Evolutionary conservation across 345 rosid species (phyloP), one percentile per base, ranked within the genome.

Genomic region (Combretum micranthum): DNA sequence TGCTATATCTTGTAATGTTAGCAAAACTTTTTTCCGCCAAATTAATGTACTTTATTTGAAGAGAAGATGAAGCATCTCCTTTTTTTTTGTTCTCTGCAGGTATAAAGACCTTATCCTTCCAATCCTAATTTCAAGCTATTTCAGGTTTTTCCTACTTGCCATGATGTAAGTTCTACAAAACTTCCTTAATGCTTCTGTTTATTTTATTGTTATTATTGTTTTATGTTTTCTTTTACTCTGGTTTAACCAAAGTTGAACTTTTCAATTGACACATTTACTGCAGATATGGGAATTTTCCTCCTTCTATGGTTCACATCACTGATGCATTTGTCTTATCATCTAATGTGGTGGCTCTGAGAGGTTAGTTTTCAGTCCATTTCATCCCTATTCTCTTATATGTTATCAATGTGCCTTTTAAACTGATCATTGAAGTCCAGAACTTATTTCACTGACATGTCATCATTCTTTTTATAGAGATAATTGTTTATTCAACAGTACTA

Each of bases 241-340:
- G 15, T 21, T 15, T 18, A 13, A 15, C 18, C 44, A 6, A 12
- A 6, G 5, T 6, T 39, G 23, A 54, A 53, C 22, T 49, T 42
- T 12, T 43, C n/a, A n/a, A n/a, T n/a, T n/a, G 25, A 20, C 52
- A 22, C 47, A 32, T 62, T 39, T 59, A 59, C 55, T 59, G 32
- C 87, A 86, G 96, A 84, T 91, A 39, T 86, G 95, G 98, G 82
- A 84, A 61, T 83, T 91, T 91, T 56, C 93, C 95, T 3, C 59
- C 85, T 32, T 86, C 88, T 7, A 90, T 84, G 66, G 71, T 81
- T 57, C 76, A 75, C 72, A 80, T 84, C 32, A 71, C 84, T 53
- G 95, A 91, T 69, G 68, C 83, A 59, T 81, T 91, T 32, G 85
- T 88, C 44, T 63, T 88, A 53, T 84, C 95, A 64, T 91, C 88